Base-by-base conservation (phyloP, 768 basidiomycete genomes). In the Tephrocybe sp. region DNA sequence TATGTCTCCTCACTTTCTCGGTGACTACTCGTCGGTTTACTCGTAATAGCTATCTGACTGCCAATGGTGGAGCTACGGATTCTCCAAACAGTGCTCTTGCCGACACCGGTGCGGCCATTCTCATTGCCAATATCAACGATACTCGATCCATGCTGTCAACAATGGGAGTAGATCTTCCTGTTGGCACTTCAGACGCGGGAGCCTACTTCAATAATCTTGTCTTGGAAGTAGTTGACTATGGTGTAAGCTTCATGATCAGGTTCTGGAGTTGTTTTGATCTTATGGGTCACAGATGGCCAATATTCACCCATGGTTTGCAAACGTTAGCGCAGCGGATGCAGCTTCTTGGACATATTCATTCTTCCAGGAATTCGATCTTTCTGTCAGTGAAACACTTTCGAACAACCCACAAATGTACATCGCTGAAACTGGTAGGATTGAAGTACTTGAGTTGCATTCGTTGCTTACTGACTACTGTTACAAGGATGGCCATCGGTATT, bases 221-320 rank as follows among this genome's bases (percentile, higher is more conserved):
- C 18, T 70, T 92, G 4, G 61, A 64, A 37, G 73, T 70, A 11
- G 76, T 85, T 34, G 85, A 90, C 60, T 92, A 84, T 57, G 89
- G 87, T 44, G 84, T 86, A 64, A 78, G 72, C 35, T 40, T 40
- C 25, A 30, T 46, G 36, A 27, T 15, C 15, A 35, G 8, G 18
- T 9, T 16, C 6, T 24, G n/a, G 18, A 18, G 31, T 12, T 11
- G 9, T 32, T 43, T 54, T 16, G 18, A 24, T 31, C 21, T n/a
- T 27, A 47, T 6, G 12, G 1, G 3, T 35, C 28, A 13, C 51
- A 87, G 84, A 80, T 94, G 87, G 80, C 91, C 5, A 96, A 97
- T 54, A 91, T 93, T 6, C 93, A 96, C 61, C 85, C 93, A 3
- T 94, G 91, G 92, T 98, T 97, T 64, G 95, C 87, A n/a, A 83